Percentiles rank a stretch among this genome's conserved stretches.
Evolutionary conservation across 2,329 filamentous ascomycete species (phyloP).

Genomic region (Fusarium annulatum): DNA sequence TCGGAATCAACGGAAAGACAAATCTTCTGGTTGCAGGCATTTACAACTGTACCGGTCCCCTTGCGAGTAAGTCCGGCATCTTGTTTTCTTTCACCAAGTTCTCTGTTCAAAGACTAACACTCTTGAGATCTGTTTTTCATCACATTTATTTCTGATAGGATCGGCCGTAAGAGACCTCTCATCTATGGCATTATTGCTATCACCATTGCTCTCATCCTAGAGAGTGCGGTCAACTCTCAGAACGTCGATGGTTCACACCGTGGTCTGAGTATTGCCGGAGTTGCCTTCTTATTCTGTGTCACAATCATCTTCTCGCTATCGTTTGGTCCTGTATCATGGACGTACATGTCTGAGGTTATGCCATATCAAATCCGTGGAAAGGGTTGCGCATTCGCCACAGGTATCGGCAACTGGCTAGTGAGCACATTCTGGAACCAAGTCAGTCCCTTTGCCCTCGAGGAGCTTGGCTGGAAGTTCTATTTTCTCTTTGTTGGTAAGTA

Average conservation of each 20-base stretch:
- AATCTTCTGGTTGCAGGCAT: slow-evolving; percentile 68
- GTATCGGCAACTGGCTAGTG: slow-evolving; percentile 44
- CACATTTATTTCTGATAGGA: slow-evolving; percentile 67
- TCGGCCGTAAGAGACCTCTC: slow-evolving; percentile 73
- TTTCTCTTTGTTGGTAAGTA: slow-evolving; percentile 50
- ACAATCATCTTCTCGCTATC: slow-evolving; percentile 64
- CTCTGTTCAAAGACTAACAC: neutral
- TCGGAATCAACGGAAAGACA: slow-evolving; percentile 61
- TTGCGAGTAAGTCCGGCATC: slow-evolving; percentile 52
- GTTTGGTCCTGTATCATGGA: slow-evolving; percentile 65
- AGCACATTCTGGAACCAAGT: slow-evolving; percentile 67
- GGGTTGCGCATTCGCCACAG: slow-evolving; percentile 42
- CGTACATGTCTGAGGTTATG: slow-evolving; percentile 72
- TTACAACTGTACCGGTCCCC: slow-evolving; percentile 69
- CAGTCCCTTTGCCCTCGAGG: slow-evolving; percentile 60
- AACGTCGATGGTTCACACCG: slow-evolving; percentile 52
- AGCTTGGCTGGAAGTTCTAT: slow-evolving; percentile 53
- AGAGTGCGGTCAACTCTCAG: slow-evolving; percentile 64
- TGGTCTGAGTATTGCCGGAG: slow-evolving; percentile 64
- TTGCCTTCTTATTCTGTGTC: slow-evolving; percentile 69
- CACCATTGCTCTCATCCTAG: slow-evolving; percentile 66
- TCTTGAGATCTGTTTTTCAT: slow-evolving; percentile 64
- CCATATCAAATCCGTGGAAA: slow-evolving; percentile 67
- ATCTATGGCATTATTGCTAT: slow-evolving; percentile 70
- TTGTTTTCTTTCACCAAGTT: neutral